Evolutionary conservation across 768 basidiomycete genomes (phyloP).

Genomic region (Phanerodontia chrysosporium): DNA sequence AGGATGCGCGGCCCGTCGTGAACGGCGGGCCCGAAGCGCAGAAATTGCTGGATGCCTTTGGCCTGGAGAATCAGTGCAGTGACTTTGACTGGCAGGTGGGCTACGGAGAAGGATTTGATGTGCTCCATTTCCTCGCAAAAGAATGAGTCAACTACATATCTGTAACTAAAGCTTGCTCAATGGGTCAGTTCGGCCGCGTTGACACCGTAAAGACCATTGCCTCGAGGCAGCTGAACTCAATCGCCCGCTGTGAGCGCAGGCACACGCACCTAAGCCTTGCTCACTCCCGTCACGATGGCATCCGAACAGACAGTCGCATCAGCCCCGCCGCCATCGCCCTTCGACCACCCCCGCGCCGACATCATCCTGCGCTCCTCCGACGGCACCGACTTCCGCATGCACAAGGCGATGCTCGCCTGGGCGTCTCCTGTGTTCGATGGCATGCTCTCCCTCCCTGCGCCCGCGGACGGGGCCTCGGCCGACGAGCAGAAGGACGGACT

Average conservation of each 20-base stretch:
- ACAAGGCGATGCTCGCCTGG: slow-evolving; percentile 20
- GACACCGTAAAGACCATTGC: neutral
- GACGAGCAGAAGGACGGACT: slow-evolving; percentile 9
- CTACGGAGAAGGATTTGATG: slow-evolving; percentile 70
- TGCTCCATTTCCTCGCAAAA: slow-evolving; percentile 40
- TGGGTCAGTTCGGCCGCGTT: too few relatives aligned
- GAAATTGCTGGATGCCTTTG: slow-evolving; percentile 58
- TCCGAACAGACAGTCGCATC: neutral
- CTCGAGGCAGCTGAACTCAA: neutral
- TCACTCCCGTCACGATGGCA: too few relatives aligned
- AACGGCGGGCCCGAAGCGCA: slow-evolving; percentile 45
- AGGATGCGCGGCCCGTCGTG: slow-evolving; percentile 50
- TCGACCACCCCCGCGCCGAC: slow-evolving; percentile 14
- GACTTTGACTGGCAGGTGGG: slow-evolving; percentile 65
- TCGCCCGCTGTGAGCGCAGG: neutral
- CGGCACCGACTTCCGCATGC: slow-evolving; percentile 20
- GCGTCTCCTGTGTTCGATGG: slow-evolving; percentile 25
- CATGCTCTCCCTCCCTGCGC: slow-evolving; percentile 23
- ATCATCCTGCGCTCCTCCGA: slow-evolving; percentile 26
- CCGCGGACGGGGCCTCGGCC: neutral
- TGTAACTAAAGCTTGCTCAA: neutral
- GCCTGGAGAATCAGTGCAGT: slow-evolving; percentile 65
- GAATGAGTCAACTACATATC: neutral
- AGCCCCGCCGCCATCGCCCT: neutral
- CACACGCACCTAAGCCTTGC: neutral